Evolutionary conservation across 108 stramenopile genomes (phyloP).

Genomic region (Parmales sp.): DNA sequence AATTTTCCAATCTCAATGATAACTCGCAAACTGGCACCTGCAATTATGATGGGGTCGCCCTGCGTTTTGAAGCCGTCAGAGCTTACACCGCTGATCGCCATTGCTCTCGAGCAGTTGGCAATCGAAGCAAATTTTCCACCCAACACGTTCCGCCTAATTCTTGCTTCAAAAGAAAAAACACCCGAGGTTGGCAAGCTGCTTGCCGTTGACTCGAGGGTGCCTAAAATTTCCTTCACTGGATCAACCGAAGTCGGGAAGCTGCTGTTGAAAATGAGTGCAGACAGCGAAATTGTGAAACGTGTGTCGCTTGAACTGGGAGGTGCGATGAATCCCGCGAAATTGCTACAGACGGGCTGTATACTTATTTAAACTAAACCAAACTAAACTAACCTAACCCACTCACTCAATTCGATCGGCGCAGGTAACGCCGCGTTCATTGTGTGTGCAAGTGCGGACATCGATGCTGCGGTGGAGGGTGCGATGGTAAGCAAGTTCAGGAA

Average conservation of each 20-base stretch:
- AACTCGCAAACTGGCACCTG: constrained; percentile 78
- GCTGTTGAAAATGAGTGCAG: constrained; percentile 40
- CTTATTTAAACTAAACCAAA: too few species aligned
- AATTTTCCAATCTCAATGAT: constrained; percentile 97
- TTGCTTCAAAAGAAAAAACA: constrained; percentile 18
- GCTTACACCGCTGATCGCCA: constrained; percentile 29
- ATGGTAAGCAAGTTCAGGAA: constrained; percentile 79
- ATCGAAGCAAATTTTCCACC: not conserved
- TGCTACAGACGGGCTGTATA: too few species aligned
- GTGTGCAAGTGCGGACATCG: constrained; percentile 81
- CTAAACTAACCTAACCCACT: too few species aligned
- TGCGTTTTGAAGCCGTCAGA: constrained; percentile 31
- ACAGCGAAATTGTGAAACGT: constrained; percentile 61
- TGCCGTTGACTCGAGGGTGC: constrained; percentile 53
- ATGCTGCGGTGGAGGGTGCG: constrained; percentile 62
- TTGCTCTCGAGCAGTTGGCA: constrained; percentile 36
- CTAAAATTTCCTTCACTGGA: constrained; percentile 87
- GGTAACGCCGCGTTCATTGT: constrained; percentile 90
- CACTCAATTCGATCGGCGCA: too few species aligned
- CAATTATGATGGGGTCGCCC: constrained; percentile 52
- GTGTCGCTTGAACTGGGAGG: constrained; percentile 37
- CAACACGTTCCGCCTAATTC: constrained; percentile 20
- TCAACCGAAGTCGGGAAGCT: constrained; percentile 77
- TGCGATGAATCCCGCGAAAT: too few species aligned
- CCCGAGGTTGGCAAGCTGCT: constrained; percentile 54